Base-by-base conservation (phyloP, 306 rosid genomes). In the Ormosia emarginata region DNA sequence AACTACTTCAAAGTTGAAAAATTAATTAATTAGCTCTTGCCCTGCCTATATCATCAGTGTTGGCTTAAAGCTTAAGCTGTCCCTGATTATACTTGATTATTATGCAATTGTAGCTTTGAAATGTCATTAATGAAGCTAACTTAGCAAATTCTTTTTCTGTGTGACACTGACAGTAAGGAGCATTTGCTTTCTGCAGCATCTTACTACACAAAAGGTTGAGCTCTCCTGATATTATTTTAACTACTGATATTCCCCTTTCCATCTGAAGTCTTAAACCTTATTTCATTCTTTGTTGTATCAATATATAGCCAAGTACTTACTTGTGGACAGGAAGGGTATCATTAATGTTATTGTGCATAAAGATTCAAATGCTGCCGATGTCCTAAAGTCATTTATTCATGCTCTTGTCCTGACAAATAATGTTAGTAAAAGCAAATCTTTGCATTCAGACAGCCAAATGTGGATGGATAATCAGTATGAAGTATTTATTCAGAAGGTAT, bases 391-490 rank as follows among this genome's bases (percentile, higher is more conserved):
- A 77, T 95, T 89, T 67, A 24, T 93, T 79, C 99, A 95, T 63
- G 98, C 94, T 50, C 86, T 87, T 10, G 91, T 88, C 73, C 81
- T 89, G 85, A 91, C 90, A 44, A 84, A 43, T 78, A 79, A 76
- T 40, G 77, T 15, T 12, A 79, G 83, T 67, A 81, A 85, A 82
- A 86, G 81, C 82, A 87, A 79, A 68, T 89, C 87, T 56, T 71
- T 86, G 65, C 94, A 95, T 74, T 67, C 85, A 71, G 96, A 93
- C 50, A 86, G 98, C 85, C 90, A 90, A 75, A 67, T 81, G 37
- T 95, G 99, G 99, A 89, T 95, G 89, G 97, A 95, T 67, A 77
- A 66, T 47, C 86, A 93, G 29, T 95, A 92, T 61, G 89, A 85
- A 69, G 63, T 46, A 53, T 92, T 92, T 82, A 81, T 90, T 78